Evolutionary conservation across 1,139 yeast species (phyloP), one percentile per base, ranked within the genome.

Genomic region (Saccharomyces hybrid): DNA sequence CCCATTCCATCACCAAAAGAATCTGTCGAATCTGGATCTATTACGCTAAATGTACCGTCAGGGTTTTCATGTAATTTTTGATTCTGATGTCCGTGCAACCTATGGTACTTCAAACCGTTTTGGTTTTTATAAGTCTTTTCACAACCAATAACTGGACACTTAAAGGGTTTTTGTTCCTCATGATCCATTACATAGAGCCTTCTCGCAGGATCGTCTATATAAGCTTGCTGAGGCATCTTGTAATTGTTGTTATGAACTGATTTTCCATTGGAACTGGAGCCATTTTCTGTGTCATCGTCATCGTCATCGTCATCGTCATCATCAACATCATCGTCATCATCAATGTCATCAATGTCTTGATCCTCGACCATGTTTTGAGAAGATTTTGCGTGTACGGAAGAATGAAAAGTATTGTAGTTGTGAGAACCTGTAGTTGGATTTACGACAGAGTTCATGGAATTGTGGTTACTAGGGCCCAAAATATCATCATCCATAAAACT

Each of bases 101-200:
- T 80, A 73, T 93, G 99, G 73, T 93, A 93, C 71, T 93, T 93
- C 67, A 93, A 78, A 13, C 99, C 99, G 69, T 93, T 93, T 73
- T 93, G 99, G 72, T 93, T 93, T 76, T 93, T 93, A 73, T 93
- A 93, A 41, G 95, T 91, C 76, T 93, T 93, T 65, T 91, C 98
- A 73, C 99, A 93, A 5, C 99, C 99, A 67, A 90, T 88, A 47
- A 93, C 99, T 0, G 98, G 99, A 74, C 99, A 93, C 70, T 87
- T 90, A 76, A 87, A 93, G 25, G 99, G 99, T 71, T 93, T 86
- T 69, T 89, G 89, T 64, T 90, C 97, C 58, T 88, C 93, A 61
- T 86, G 86, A 71, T 91, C 97, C 78, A 88, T 84, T 48, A 90
- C 96, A 68, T 91, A 91, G 57, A 93, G 74, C 66, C 91, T 95